Conservation (phyloP, 495 filamentous ascomycete genomes). For the Penicillium malachiteum region DNA sequence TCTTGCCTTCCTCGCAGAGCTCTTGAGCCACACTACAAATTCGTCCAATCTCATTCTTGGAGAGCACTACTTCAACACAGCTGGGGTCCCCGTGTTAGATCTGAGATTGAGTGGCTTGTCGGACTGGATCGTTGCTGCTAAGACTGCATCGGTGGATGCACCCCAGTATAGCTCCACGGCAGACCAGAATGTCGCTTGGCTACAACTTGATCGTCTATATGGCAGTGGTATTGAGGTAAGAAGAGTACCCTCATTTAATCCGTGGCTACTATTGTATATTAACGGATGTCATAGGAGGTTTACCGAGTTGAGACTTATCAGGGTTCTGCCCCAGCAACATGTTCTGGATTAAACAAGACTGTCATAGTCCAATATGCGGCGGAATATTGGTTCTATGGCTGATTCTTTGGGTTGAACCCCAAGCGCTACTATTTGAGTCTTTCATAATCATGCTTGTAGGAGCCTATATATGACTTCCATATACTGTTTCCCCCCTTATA, state of each 20-base stretch:
- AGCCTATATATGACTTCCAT: not conserved
- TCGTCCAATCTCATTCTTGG: constrained; percentile 47
- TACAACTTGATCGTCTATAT: constrained; percentile 49
- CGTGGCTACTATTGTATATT: not conserved
- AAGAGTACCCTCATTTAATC: not conserved
- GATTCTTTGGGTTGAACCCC: not conserved
- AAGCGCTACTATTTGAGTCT: not conserved
- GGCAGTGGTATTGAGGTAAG: constrained; percentile 46
- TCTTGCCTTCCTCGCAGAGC: constrained; percentile 27
- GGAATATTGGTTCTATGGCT: constrained; percentile 69
- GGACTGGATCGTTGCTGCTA: constrained; percentile 40
- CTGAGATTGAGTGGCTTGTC: constrained; percentile 44
- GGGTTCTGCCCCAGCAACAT: constrained; percentile 54
- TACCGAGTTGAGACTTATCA: constrained; percentile 69
- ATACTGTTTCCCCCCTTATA: no score
- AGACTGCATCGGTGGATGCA: constrained; percentile 47
- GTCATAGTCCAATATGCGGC: constrained; percentile 62
- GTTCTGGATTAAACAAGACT: constrained; percentile 32
- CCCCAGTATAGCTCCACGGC: constrained; percentile 29
- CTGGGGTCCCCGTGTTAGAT: constrained; percentile 56
- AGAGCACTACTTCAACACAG: constrained; percentile 63
- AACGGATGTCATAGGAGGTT: constrained; percentile 47
- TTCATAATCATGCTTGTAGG: no score
- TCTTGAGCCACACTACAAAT: constrained; percentile 26
- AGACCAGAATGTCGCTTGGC: constrained; percentile 62